Evolutionary conservation across 1,284 basidiomycete species (phyloP), one percentile per base, ranked within the genome.

Genomic region (Cryptococcus sp.): DNA sequence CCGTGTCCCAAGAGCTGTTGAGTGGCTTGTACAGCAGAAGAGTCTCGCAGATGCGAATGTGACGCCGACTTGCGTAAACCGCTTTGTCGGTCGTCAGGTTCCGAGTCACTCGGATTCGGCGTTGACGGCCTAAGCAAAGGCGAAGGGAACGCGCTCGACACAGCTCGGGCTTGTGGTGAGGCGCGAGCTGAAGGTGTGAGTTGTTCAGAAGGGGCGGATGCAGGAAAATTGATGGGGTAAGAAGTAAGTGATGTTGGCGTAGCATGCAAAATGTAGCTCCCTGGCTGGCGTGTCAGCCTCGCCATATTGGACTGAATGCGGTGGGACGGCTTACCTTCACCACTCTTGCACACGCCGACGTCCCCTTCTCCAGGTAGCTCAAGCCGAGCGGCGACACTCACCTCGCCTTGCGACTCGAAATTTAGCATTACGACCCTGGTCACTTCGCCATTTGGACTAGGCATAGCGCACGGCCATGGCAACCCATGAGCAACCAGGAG

Each of bases 291-390:
- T n/a, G 22, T 29, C 44, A 39, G 15, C 34, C 15, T 29, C 4
- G n/a, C 8, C 8, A 0, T 10, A 40, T 1, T 1, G 5, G 10
- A 3, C n/a, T 15, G 3, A 20, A n/a, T 3, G 46, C 20, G n/a
- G 34, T 29, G 25, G 16, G 25, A 51, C 23, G 2, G 13, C 68
- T 48, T 50, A 72, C 72, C 44, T 38, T 62, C 58, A 5, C 46
- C 53, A 20, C 44, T 50, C 0, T 52, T 46, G n/a, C 63, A 57
- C 0, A 75, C 51, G 1, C 63, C 74, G 2, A 77, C 57, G 41
- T 65, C 60, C 0, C 75, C 75, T 26, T 73, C 58, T 1, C 74
- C 75, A 0, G 75, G 74, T 1, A 77, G 62, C 17, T 77, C 75
- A 0, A 76, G 58, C 3, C 69, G 59, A 3, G 69, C 63, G 0